A percentile compares a stretch with the other conserved stretches of the same genome.
phyloP scores from a whole-genome alignment of 371 early-diverging fungal species.

The Umbelopsis sp. region DNA sequence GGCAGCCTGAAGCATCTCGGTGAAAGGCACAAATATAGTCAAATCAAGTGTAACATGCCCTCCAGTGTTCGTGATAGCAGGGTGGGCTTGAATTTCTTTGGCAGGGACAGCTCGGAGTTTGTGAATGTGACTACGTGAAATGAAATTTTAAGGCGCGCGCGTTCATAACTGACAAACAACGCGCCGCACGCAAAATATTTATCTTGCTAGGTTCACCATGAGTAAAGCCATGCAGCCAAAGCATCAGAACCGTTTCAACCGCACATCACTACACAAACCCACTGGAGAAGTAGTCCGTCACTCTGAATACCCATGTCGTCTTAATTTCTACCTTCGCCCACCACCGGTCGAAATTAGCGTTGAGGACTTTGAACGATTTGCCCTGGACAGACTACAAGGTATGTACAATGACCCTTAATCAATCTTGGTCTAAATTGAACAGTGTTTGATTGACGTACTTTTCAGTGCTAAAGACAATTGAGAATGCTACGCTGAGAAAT shows the following conservation, averaged over 20 bases:
- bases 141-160: neutral
- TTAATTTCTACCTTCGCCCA: conserved; percentile 82
- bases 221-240: neutral
- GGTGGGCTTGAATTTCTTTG: too few relatives aligned
- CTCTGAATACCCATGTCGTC: conserved; percentile 68
- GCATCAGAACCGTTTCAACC: conserved; percentile 13
- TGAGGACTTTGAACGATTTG: conserved; percentile 90
- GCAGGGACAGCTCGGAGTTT: too few relatives aligned
- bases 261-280: neutral
- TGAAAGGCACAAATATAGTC: too few relatives aligned
- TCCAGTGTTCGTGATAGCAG: too few relatives aligned
- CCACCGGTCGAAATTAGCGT: conserved; percentile 82
- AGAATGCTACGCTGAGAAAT: conserved; percentile 78
- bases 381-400: conserved; percentile 91
- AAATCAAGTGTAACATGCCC: too few relatives aligned
- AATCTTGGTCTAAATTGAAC: conserved; percentile 1
- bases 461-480: conserved; percentile 82
- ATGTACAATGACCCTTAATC: conserved; percentile 10
- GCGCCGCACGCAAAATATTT: neutral
- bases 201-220: neutral
- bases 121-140: too few relatives aligned
- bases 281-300: conserved; percentile 19
- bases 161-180: neutral
- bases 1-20: too few relatives aligned
- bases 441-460: neutral